These are phyloP conservation scores for Dendrobium nobile DNA, from an alignment of 106 monocot species.

Conservation along the genomic window DNA sequence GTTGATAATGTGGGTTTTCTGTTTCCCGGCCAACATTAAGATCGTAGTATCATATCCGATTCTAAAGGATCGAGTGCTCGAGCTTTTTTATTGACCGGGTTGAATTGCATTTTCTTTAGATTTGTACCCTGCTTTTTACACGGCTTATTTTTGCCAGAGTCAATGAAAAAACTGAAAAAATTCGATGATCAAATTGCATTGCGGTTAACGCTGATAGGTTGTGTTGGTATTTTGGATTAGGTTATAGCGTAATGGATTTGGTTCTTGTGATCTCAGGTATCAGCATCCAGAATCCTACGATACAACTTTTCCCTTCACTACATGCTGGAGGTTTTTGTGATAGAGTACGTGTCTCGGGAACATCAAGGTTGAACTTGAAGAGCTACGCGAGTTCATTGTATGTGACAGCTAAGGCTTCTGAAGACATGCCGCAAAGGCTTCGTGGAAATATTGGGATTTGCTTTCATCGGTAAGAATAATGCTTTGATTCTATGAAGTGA, in stretches of 20 bases:
- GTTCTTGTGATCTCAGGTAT: slow-evolving; percentile 46
- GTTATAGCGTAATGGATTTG: background rate
- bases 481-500: background rate
- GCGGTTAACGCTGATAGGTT: background rate
- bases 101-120: background rate
- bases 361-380: slow-evolving; percentile 52
- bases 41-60: background rate
- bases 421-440: slow-evolving; percentile 46
- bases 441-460: slow-evolving; percentile 50
- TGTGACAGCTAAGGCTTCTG: slow-evolving; percentile 49
- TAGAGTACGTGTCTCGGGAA: slow-evolving; percentile 46
- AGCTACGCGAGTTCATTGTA: slow-evolving; percentile 52
- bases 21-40: background rate
- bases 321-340: slow-evolving; percentile 42
- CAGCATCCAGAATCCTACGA: slow-evolving; percentile 36
- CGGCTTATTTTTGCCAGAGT: background rate
- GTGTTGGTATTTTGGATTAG: background rate
- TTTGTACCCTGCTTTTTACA: background rate
- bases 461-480: slow-evolving; percentile 61
- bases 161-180: background rate
- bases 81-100: background rate
- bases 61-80: background rate
- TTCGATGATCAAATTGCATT: background rate
- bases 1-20: background rate
- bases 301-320: slow-evolving; percentile 23